phyloP scores from a whole-genome alignment of 192 early-diverging fungal genomes.

The Coemansia sp. region DNA sequence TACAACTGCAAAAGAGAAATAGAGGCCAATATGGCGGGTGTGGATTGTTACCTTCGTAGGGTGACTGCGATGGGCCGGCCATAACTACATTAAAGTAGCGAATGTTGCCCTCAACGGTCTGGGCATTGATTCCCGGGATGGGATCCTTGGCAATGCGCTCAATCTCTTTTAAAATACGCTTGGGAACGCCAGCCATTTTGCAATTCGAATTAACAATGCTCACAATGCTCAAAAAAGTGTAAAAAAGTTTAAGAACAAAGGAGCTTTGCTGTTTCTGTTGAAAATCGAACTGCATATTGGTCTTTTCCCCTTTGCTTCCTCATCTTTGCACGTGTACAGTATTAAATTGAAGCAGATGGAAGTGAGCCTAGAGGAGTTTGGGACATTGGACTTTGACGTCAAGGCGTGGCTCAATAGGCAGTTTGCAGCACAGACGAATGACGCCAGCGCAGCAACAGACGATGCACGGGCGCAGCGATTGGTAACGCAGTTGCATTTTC shows the following conservation, averaged over 20 bases:
- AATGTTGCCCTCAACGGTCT: constrained; percentile 88
- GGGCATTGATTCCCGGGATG: constrained; percentile 88
- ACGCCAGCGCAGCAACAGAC: neutral
- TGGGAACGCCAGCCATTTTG: constrained; percentile 31
- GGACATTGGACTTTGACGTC: constrained; percentile 25
- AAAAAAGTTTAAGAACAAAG: too few relatives aligned
- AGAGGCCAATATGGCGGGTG: neutral
- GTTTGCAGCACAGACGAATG: constrained; percentile 16
- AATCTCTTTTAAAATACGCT: constrained; percentile 79
- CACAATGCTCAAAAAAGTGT: too few relatives aligned
- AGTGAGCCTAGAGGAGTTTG: constrained; percentile 37
- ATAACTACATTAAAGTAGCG: constrained; percentile 97
- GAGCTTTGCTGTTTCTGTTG: neutral
- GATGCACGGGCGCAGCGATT: constrained; percentile 31
- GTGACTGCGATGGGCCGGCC: constrained; percentile 83
- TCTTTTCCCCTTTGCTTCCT: neutral
- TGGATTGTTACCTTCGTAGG: constrained; percentile 82
- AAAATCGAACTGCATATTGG: neutral
- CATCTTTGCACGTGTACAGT: neutral
- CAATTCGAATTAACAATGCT: neutral
- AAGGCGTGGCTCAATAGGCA: constrained; percentile 47
- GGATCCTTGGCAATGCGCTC: constrained; percentile 92
- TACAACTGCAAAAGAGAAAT: neutral
- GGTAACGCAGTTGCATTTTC: constrained; percentile 43
- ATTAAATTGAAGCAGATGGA: constrained; percentile 21